phyloP scores from a whole-genome alignment of 2,329 filamentous ascomycete genomes.

The Neopestalotiopsis sp. region DNA sequence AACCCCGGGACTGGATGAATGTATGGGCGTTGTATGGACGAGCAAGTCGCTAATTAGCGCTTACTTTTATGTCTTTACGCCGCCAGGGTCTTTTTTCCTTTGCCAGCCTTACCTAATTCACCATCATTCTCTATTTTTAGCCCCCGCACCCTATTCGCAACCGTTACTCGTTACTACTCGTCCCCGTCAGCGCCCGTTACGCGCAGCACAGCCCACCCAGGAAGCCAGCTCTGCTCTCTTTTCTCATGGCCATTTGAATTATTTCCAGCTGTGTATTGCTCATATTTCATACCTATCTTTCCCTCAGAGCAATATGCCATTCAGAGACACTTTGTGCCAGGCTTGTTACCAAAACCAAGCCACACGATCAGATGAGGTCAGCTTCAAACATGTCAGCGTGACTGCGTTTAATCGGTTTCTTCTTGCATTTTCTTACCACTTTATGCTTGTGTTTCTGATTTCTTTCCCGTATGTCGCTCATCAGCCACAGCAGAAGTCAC shows the following conservation, averaged over 20 bases:
- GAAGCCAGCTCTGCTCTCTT: background rate
- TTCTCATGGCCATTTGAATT: background rate
- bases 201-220: conserved; percentile 2
- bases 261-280: background rate
- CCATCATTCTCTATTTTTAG: conserved; percentile 6
- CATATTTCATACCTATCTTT: background rate
- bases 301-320: too few relatives aligned
- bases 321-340: background rate
- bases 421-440: background rate
- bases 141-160: background rate
- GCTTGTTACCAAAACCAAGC: background rate
- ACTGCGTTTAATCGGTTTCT: background rate
- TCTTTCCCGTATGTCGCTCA: background rate
- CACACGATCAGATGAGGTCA: background rate
- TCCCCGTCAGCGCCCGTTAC: background rate
- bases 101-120: background rate
- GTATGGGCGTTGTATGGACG: background rate
- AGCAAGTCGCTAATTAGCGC: background rate
- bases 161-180: background rate
- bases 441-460: background rate
- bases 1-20: background rate
- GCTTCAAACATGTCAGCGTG: conserved; percentile 6
- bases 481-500: background rate
- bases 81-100: background rate
- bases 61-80: background rate